Base-by-base conservation (phyloP, 331 rosid genomes). In the Erythrophleum ivorense region DNA sequence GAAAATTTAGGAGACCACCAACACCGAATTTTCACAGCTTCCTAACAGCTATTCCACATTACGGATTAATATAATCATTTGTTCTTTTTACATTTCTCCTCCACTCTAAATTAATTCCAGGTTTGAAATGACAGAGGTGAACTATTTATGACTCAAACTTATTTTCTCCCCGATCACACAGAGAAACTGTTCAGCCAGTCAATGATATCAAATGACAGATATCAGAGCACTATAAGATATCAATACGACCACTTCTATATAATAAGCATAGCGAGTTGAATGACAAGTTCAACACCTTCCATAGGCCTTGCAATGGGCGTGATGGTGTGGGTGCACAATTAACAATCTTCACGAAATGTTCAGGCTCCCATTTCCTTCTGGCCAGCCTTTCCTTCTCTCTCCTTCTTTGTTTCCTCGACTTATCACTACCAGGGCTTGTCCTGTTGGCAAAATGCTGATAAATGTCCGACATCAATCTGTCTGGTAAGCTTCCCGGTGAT, bases 281-380 rank as follows among this genome's bases (percentile, higher is more conserved):
- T 62, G 75, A 77, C 66, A 55, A 81, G 66, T 43, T 75, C 62
- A 77, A 68, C 79, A 95, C 99, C 98, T 96, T 96, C 99, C 99
- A 96, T 3, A 96, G 88, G 77, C 99, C 99, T 91, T 96, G 98
- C 80, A 96, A 88, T 65, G 99, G 99, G 83, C 98, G 83, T 6
- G 81, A 66, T 16, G 80, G 88, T 0, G 97, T 82, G 0, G 98
- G 98, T 3, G 94, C 86, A 85, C 91, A 91, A 89, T 96, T 85
- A 7, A 88, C 92, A 77, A 96, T 88, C 94, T 96, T 96, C 11
- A 96, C 99, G 69, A 92, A 96, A 91, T 96, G 97, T 82, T 96
- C 95, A 24, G 98, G 79, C 87, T 92, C 98, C 98, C 89, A 89
- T 64, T 84, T 96, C 92, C 92, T 88, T 83, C 85, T 88, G 31